Base-by-base conservation (phyloP, 257 asterid species). In the Thymus mandschuricus region DNA sequence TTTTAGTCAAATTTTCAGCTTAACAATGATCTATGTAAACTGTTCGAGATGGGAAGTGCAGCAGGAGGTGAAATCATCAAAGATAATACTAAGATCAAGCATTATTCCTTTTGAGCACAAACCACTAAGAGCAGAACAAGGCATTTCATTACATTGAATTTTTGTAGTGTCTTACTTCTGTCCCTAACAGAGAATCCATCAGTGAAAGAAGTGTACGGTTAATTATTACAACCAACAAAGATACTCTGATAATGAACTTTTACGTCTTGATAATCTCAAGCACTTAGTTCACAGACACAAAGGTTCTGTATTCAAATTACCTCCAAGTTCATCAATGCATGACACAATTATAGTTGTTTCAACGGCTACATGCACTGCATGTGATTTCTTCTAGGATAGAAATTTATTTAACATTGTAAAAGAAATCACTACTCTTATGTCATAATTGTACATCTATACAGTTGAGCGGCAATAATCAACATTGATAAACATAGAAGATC, bases 391-490 rank as follows among this genome's bases (percentile, higher is more conserved):
- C 41, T 41, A 34, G 71, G 64, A 75, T 12, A 27, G 41, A 34
- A 45, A 40, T 35, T 57, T 66, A 8, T 35, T 57, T 66, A 8
- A 7, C 12, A 13, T 28, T 41, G 30, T 52, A 67, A 62, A 41
- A 72, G 41, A 72, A 64, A 44, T 63, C 68, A 61, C 56, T 72
- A 63, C 33, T 59, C 46, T 58, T 40, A 30, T 44, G 49, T 60
- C 41, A 58, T 64, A 27, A 27, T 55, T 48, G 55, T 58, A 30
- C 57, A 48, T 60, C 13, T 31, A 33, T 33, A 52, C 38, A 28
- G 60, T 59, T 30, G 30, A 29, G 44, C 67, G n/a, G 67, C 50
- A 58, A 35, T 55, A 59, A 63, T 29, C 35, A 41, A 69, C 60
- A 58, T 60, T 34, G 50, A 58, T 45, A 63, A 46, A 38, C 68